Percentiles rank a stretch among this genome's conserved stretches.
phyloP scores from a whole-genome alignment of 352 stramenopile species.

The Pythium apleroticum region DNA sequence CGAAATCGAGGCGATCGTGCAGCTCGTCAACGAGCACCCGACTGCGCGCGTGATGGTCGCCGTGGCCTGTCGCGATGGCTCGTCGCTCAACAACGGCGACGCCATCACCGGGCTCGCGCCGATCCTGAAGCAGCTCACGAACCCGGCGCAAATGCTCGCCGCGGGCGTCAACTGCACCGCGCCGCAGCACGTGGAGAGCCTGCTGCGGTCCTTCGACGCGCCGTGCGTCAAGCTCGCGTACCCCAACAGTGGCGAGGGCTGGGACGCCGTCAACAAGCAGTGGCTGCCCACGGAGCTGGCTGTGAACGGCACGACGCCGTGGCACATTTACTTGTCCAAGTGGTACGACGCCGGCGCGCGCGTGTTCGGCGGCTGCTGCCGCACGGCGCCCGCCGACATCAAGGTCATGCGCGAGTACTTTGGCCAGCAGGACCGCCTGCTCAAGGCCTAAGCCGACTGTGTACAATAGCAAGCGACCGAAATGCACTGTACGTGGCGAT shows the following conservation, averaged over 20 bases:
- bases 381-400: slow-evolving; percentile 74
- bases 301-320: slow-evolving; percentile 40
- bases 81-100: slow-evolving; percentile 70
- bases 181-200: slow-evolving; percentile 65
- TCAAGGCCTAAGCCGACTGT: slow-evolving; percentile 10
- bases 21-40: slow-evolving; percentile 70
- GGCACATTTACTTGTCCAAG: slow-evolving; percentile 53
- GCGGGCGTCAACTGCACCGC: slow-evolving; percentile 88
- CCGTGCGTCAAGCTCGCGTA: slow-evolving; percentile 67
- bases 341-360: slow-evolving; percentile 73
- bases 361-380: slow-evolving; percentile 84
- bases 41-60: slow-evolving; percentile 55
- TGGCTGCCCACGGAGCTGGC: slow-evolving; percentile 54
- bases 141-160: slow-evolving; percentile 56
- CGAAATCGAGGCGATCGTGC: slow-evolving; percentile 77
- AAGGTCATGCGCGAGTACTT: slow-evolving; percentile 61
- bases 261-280: slow-evolving; percentile 67
- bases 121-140: slow-evolving; percentile 53
- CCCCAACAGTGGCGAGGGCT: slow-evolving; percentile 85
- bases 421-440: slow-evolving; percentile 14
- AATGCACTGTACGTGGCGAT: background rate
- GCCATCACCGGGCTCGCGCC: slow-evolving; percentile 40
- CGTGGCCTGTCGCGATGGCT: slow-evolving; percentile 60
- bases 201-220: slow-evolving; percentile 51
- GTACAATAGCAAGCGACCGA: background rate